These are phyloP conservation scores for Leccinum laetum DNA, from an alignment of 1,284 basidiomycete species.

Conservation along the genomic window DNA sequence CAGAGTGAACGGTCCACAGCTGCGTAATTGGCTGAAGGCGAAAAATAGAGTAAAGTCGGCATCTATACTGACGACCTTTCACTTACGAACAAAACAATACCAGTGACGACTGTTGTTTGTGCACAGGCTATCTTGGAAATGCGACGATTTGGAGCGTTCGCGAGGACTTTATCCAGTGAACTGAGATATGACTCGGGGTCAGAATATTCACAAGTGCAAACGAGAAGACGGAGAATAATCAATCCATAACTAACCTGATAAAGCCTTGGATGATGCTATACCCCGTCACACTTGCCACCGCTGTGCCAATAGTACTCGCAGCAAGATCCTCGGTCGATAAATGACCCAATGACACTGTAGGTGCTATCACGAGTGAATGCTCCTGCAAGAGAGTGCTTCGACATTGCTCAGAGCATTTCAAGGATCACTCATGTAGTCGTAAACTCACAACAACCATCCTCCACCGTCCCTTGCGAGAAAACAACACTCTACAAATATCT, in stretches of 20 bases:
- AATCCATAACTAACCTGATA: slow-evolving; percentile 17
- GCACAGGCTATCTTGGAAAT: slow-evolving; percentile 21
- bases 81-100: slow-evolving; percentile 23
- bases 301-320: slow-evolving; percentile 25
- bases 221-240: not conserved
- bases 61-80: not conserved
- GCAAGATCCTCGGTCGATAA: slow-evolving; percentile 29
- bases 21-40: slow-evolving; percentile 21
- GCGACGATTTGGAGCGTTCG: slow-evolving; percentile 11
- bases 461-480: slow-evolving; percentile 23
- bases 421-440: not conserved
- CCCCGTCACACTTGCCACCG: slow-evolving; percentile 27
- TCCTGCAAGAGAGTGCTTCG: slow-evolving; percentile 26
- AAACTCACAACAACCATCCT: slow-evolving; percentile 28
- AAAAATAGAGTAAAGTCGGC: not conserved
- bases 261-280: slow-evolving; percentile 31
- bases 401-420: slow-evolving; percentile 5
- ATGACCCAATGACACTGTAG: slow-evolving; percentile 27
- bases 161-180: slow-evolving; percentile 24
- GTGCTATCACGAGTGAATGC: slow-evolving; percentile 29
- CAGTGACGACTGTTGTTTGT: slow-evolving; percentile 25
- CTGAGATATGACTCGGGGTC: slow-evolving; percentile 10
- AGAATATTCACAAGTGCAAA: not conserved
- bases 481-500: slow-evolving; percentile 19
- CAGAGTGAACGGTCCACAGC: slow-evolving; percentile 24